Evolutionary conservation across 2,329 filamentous ascomycete species (phyloP).

Genomic region (Aspergillus viridinutans): DNA sequence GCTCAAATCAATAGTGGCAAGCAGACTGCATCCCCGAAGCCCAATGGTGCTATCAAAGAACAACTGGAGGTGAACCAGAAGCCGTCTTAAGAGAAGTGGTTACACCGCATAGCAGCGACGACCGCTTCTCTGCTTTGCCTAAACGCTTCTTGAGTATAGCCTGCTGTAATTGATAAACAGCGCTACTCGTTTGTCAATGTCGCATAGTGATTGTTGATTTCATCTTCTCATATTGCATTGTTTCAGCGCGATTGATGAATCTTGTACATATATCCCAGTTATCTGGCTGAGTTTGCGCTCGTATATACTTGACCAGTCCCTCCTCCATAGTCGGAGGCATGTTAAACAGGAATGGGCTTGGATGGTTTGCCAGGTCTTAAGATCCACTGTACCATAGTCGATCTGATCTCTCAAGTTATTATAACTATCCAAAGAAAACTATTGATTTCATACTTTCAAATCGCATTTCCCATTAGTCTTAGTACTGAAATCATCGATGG

Average conservation of each 20-base stretch:
- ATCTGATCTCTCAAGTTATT: neutral
- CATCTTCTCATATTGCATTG: neutral
- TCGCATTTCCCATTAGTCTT: neutral
- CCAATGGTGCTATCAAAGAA: constrained; percentile 4
- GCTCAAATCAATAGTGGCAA: constrained; percentile 43
- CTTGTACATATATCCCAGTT: neutral
- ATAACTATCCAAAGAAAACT: neutral
- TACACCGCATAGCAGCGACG: neutral
- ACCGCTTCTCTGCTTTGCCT: neutral
- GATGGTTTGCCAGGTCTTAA: neutral
- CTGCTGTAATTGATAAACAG: neutral
- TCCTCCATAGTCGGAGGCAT: neutral
- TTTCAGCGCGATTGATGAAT: neutral
- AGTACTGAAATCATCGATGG: too few relatives aligned
- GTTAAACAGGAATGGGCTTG: neutral
- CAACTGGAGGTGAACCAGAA: neutral
- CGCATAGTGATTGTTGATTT: neutral
- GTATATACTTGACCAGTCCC: neutral
- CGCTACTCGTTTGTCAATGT: neutral
- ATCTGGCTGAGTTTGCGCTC: neutral
- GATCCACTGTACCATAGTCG: neutral
- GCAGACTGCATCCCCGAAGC: constrained; percentile 14
- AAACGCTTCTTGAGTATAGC: neutral
- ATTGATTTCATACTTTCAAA: neutral
- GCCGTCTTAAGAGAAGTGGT: neutral